Percentiles rank a stretch among this genome's conserved stretches.
Conservation (phyloP, 1,284 basidiomycete genomes). For the Ganoderma boninense region DNA sequence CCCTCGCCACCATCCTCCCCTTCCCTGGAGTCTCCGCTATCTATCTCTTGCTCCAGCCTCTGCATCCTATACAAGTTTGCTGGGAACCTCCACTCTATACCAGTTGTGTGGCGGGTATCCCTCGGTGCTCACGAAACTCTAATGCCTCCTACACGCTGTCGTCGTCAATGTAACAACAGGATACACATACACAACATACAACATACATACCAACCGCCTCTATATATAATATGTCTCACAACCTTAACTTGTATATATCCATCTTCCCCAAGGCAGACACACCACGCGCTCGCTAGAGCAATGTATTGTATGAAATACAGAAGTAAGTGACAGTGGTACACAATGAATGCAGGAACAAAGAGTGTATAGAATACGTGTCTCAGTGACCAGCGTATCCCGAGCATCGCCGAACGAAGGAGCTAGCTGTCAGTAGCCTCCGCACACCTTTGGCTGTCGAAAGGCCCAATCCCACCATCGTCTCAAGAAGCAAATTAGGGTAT, state of each 20-base stretch:
- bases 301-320: background rate
- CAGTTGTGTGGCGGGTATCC: background rate
- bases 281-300: background rate
- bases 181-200: background rate
- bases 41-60: background rate
- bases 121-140: background rate
- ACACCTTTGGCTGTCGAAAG: background rate
- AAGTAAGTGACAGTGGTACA: background rate
- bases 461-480: background rate
- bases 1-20: background rate
- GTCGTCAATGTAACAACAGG: background rate
- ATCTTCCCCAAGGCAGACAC: background rate
- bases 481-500: constrained; percentile 1
- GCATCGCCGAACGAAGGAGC: background rate
- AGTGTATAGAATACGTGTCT: background rate
- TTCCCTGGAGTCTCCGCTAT: background rate
- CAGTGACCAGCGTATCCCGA: background rate
- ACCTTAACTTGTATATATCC: background rate
- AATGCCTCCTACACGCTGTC: background rate
- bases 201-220: background rate
- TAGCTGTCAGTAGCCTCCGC: background rate
- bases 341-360: background rate
- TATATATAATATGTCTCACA: background rate
- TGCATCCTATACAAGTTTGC: background rate
- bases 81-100: too few species aligned